These are phyloP conservation scores for Barnettozyma vustinii DNA, from an alignment of 805 yeast genomes.

Conservation along the genomic window DNA sequence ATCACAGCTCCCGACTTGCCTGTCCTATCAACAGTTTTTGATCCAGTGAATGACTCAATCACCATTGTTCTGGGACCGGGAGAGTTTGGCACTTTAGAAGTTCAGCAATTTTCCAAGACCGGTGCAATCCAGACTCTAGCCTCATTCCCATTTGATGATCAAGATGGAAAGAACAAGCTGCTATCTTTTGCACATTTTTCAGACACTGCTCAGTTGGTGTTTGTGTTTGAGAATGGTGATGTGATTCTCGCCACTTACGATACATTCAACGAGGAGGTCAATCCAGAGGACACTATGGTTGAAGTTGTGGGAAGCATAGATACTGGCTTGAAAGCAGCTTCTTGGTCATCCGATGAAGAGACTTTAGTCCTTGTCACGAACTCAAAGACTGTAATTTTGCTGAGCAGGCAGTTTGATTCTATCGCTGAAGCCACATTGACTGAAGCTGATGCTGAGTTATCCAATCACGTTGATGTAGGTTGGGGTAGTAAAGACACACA, in stretches of 20 bases:
- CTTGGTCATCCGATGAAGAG: conserved; percentile 93
- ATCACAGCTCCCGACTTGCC: conserved; percentile 59
- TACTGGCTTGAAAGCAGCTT: conserved; percentile 62
- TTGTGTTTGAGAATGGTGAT: conserved; percentile 73
- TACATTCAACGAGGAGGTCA: conserved; percentile 30
- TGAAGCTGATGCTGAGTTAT: conserved; percentile 54
- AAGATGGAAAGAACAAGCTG: conserved; percentile 32
- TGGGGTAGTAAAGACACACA: conserved; percentile 99
- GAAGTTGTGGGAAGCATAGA: conserved; percentile 86
- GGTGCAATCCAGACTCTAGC: conserved; percentile 59
- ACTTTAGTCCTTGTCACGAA: conserved; percentile 63
- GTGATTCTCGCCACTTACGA: conserved; percentile 63
- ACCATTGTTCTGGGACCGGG: conserved; percentile 56
- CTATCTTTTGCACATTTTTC: conserved; percentile 62
- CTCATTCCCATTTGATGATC: conserved; percentile 42
- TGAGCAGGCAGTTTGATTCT: conserved; percentile 77
- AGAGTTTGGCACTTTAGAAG: conserved; percentile 57
- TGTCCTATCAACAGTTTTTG: conserved; percentile 55
- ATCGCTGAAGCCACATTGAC: conserved; percentile 52
- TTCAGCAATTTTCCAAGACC: conserved; percentile 66
- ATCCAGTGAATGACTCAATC: conserved; percentile 67
- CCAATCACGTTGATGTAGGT: conserved; percentile 91
- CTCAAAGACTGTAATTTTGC: conserved; percentile 53
- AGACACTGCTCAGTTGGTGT: conserved; percentile 59
- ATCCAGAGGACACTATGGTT: conserved; percentile 46